These are phyloP conservation scores for Neospora caninum DNA, from an alignment of 169 alveolate genomes.

Conservation along the genomic window DNA sequence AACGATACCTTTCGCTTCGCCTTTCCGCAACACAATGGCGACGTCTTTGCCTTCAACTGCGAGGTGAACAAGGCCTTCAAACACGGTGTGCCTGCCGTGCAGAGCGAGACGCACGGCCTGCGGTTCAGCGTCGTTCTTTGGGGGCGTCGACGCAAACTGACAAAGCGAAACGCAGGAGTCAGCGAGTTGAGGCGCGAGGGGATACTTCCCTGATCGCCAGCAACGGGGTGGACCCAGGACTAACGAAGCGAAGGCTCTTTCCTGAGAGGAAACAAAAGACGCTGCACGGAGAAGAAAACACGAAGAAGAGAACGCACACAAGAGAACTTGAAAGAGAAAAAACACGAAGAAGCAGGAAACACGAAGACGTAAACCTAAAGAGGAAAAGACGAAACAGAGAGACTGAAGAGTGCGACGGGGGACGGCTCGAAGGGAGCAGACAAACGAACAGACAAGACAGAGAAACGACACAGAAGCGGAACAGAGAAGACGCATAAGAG, in stretches of 20 bases:
- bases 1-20: slow-evolving; percentile 23
- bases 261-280: no score
- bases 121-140: slow-evolving; percentile 62
- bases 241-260: no score
- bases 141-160: slow-evolving; percentile 62
- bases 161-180: slow-evolving; percentile 44
- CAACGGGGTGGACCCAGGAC: no score
- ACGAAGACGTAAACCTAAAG: neutral
- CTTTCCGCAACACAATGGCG: slow-evolving; percentile 65
- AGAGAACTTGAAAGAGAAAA: no score
- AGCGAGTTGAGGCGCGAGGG: slow-evolving; percentile 23
- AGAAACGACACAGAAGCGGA: neutral
- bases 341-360: neutral
- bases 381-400: neutral
- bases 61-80: slow-evolving; percentile 48
- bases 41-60: slow-evolving; percentile 64
- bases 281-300: no score
- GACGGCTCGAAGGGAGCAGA: neutral
- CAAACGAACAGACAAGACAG: neutral
- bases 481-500: no score
- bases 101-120: slow-evolving; percentile 10
- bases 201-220: neutral
- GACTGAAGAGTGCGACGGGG: neutral
- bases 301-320: no score
- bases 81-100: slow-evolving; percentile 69